phyloP scores from a whole-genome alignment of 1,139 yeast species.

The Blastobotrys malaysiensis region DNA sequence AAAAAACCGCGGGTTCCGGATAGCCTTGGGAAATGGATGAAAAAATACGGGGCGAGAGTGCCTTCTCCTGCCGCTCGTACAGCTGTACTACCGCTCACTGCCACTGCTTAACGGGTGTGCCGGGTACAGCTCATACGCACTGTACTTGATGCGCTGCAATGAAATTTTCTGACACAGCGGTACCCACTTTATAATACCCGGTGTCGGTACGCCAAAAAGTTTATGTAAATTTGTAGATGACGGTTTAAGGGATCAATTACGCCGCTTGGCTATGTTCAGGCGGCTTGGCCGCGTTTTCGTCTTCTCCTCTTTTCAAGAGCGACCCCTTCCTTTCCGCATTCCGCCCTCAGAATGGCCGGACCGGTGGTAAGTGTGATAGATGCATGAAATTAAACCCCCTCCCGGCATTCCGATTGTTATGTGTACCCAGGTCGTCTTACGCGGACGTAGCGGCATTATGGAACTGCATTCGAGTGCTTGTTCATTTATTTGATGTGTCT shows the following conservation, averaged over 20 bases:
- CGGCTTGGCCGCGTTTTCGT: background rate
- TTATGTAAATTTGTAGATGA: background rate
- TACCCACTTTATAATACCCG: background rate
- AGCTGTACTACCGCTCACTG: slow-evolving; percentile 23
- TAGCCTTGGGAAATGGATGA: background rate
- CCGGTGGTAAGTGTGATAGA: background rate
- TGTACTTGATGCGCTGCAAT: background rate
- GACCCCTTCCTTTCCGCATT: background rate
- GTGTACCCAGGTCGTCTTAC: background rate
- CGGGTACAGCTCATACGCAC: background rate
- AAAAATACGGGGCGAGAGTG: background rate
- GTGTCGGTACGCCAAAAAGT: background rate
- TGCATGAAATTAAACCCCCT: background rate
- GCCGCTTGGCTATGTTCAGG: background rate
- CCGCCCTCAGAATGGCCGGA: background rate
- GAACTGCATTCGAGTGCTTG: background rate
- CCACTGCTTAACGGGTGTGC: slow-evolving; percentile 9
- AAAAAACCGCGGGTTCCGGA: background rate
- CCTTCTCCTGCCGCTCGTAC: slow-evolving; percentile 17
- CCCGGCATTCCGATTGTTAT: background rate
- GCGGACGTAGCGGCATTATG: background rate
- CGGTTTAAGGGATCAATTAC: too few relatives aligned
- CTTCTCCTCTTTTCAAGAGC: background rate
- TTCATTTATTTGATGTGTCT: background rate
- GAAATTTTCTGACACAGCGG: background rate